Conservation (phyloP, 495 filamentous ascomycete genomes). For the Neurospora hispaniola region DNA sequence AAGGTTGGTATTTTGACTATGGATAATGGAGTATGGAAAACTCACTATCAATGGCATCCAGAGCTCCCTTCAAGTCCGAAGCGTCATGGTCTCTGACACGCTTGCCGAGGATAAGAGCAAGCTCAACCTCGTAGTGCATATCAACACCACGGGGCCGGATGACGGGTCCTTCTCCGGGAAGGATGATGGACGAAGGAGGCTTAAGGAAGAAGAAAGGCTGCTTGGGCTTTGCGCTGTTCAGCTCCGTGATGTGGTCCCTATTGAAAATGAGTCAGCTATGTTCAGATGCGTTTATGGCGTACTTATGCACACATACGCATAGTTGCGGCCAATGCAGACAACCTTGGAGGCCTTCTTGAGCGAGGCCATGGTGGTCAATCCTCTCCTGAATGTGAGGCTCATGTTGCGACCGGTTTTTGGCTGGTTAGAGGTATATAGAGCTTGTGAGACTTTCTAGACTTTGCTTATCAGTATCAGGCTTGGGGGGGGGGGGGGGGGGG, state of each 20-base stretch:
- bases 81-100: slow-evolving; percentile 60
- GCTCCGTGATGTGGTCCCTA: slow-evolving; percentile 89
- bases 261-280: slow-evolving; percentile 14
- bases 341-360: slow-evolving; percentile 71
- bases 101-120: slow-evolving; percentile 80
- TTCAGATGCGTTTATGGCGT: not conserved
- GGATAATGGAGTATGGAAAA: not conserved
- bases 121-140: slow-evolving; percentile 92
- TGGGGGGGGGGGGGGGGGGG: not conserved
- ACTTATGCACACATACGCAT: slow-evolving; percentile 56
- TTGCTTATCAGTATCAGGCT: not conserved
- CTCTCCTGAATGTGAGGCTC: slow-evolving; percentile 25
- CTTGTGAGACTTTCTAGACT: not conserved
- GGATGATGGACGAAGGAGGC: slow-evolving; percentile 71
- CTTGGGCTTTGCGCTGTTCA: slow-evolving; percentile 74
- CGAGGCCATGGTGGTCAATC: slow-evolving; percentile 45
- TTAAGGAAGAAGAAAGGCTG: slow-evolving; percentile 99
- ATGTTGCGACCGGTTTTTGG: not conserved
- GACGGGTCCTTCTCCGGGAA: slow-evolving; percentile 69
- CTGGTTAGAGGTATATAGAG: not conserved
- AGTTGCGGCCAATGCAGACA: slow-evolving; percentile 96
- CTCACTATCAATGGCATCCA: slow-evolving; percentile 52
- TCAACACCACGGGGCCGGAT: slow-evolving; percentile 70
- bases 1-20: not conserved
- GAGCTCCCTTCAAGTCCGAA: slow-evolving; percentile 47